These are phyloP conservation scores for Fusarium nelsonii DNA, from an alignment of 2,329 filamentous ascomycete genomes.

Conservation along the genomic window DNA sequence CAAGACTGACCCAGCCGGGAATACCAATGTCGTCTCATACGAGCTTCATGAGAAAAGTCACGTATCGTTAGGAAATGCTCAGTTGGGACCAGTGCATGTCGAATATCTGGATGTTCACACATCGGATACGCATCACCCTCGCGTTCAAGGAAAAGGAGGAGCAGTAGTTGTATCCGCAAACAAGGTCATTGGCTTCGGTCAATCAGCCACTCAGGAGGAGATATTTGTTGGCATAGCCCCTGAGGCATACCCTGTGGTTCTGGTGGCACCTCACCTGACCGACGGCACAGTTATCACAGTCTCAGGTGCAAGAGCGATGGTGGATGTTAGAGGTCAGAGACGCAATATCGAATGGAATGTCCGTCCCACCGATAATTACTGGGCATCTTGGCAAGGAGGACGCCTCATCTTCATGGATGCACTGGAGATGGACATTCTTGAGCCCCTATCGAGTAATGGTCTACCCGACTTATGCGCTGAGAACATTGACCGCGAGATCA, in stretches of 20 bases:
- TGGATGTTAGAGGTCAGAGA: conserved; percentile 48
- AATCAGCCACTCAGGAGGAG: conserved; percentile 55
- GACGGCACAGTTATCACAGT: conserved; percentile 48
- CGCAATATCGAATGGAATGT: conserved; percentile 47
- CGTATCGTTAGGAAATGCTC: not conserved
- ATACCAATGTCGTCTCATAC: conserved; percentile 31
- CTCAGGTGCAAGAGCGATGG: conserved; percentile 48
- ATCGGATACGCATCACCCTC: conserved; percentile 41
- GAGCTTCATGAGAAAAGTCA: conserved; percentile 29
- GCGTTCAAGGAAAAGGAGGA: conserved; percentile 42
- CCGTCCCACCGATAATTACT: not conserved
- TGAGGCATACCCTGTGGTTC: conserved; percentile 52
- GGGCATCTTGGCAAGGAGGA: conserved; percentile 38
- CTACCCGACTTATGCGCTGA: conserved; percentile 47
- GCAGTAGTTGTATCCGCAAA: conserved; percentile 53
- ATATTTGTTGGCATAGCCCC: conserved; percentile 52
- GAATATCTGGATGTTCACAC: conserved; percentile 43
- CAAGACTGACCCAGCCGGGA: not conserved
- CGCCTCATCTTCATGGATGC: conserved; percentile 55
- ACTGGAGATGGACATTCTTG: conserved; percentile 51
- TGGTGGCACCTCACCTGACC: conserved; percentile 50
- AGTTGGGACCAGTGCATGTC: conserved; percentile 30
- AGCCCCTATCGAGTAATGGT: conserved; percentile 5
- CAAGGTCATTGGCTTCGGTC: conserved; percentile 52
- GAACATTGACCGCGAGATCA: conserved; percentile 50